phyloP scores from a whole-genome alignment of 208 protist species.

The Polymyxa betae region DNA sequence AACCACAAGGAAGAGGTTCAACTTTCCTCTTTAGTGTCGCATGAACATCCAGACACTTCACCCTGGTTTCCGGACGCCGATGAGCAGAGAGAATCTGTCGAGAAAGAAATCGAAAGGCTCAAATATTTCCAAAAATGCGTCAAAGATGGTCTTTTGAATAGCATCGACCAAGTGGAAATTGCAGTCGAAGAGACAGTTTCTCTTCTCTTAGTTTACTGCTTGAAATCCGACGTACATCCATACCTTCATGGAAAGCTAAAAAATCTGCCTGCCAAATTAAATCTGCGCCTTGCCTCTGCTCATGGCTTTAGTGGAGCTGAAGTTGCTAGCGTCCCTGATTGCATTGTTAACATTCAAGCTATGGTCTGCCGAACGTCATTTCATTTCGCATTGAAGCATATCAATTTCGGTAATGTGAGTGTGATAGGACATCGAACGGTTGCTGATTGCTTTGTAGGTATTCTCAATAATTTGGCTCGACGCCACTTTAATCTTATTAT shows the following conservation, averaged over 20 bases:
- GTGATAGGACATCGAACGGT: not conserved
- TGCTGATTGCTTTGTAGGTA: not conserved
- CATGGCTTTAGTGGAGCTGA: too few relatives aligned
- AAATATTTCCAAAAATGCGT: not conserved
- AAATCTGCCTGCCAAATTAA: not conserved
- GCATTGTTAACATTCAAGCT: not conserved
- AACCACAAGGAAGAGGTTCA: not conserved
- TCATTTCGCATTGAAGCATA: slow-evolving; percentile 16
- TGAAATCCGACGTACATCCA: not conserved
- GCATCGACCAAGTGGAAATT: not conserved
- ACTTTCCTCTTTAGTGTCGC: not conserved
- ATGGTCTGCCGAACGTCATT: slow-evolving; percentile 8
- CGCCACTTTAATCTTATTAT: slow-evolving; percentile 24
- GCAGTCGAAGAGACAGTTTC: not conserved
- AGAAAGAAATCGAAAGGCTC: not conserved
- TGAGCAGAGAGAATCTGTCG: not conserved
- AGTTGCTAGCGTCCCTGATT: not conserved
- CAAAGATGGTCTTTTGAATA: not conserved
- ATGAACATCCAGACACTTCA: slow-evolving; percentile 21
- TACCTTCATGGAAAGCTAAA: slow-evolving; percentile 39
- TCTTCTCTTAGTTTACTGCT: not conserved
- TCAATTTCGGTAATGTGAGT: not conserved
- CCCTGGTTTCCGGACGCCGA: not conserved
- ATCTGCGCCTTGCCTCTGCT: not conserved
- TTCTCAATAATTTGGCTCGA: not conserved